These are phyloP conservation scores for Lentinula detonsa DNA, from an alignment of 768 basidiomycete genomes.

Conservation along the genomic window DNA sequence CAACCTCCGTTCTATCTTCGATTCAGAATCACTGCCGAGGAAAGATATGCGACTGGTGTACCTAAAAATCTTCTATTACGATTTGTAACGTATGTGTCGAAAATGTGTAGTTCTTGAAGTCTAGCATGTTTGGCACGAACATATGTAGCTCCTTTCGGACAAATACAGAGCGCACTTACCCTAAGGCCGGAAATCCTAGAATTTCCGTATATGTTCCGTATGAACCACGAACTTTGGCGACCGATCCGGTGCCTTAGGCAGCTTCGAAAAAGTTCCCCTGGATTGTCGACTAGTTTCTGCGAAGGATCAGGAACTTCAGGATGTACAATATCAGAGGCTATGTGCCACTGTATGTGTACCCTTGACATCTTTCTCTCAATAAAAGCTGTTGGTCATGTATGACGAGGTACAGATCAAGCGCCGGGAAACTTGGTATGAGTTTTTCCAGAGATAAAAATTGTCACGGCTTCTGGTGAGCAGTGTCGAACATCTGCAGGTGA, in stretches of 20 bases:
- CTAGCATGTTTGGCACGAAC: not conserved
- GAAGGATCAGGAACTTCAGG: not conserved
- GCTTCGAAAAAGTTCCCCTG: too few species aligned
- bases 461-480: too few species aligned
- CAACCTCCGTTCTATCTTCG: constrained; percentile 1
- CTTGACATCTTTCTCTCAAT: not conserved
- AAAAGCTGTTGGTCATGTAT: not conserved
- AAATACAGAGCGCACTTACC: not conserved
- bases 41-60: not conserved
- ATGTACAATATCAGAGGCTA: not conserved
- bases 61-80: not conserved
- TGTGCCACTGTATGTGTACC: not conserved
- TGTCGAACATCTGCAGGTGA: too few species aligned
- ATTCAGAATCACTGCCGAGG: not conserved
- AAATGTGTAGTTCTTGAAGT: not conserved
- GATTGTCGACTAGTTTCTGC: not conserved
- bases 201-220: too few species aligned
- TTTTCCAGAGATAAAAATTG: too few species aligned
- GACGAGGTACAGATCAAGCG: not conserved
- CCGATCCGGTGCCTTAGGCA: not conserved
- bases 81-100: not conserved
- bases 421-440: too few species aligned
- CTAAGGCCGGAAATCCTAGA: not conserved
- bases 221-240: not conserved
- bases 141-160: not conserved